phyloP scores from a whole-genome alignment of 495 filamentous ascomycete genomes.

The Podospora pseudoanserina region DNA sequence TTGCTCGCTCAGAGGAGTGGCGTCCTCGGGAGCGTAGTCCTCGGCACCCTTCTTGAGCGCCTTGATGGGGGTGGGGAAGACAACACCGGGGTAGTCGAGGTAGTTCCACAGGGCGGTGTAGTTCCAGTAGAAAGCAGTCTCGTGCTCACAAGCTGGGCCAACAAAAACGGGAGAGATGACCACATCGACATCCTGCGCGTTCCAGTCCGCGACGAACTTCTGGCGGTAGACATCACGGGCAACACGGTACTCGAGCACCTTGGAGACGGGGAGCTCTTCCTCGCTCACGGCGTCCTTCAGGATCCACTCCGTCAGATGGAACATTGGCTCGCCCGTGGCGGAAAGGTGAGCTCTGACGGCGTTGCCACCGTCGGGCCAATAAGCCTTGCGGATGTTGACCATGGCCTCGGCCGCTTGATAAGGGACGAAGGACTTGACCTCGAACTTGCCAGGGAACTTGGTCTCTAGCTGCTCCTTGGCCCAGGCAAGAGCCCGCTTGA shows the following conservation, averaged over 20 bases:
- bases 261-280: slow-evolving; percentile 48
- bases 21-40: slow-evolving; percentile 9
- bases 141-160: slow-evolving; percentile 57
- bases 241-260: slow-evolving; percentile 51
- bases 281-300: slow-evolving; percentile 46
- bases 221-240: slow-evolving; percentile 42
- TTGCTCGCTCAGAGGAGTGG: slow-evolving; percentile 10
- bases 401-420: slow-evolving; percentile 46
- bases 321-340: slow-evolving; percentile 55
- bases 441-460: slow-evolving; percentile 39
- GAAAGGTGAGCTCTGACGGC: slow-evolving; percentile 48
- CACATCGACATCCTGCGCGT: slow-evolving; percentile 55
- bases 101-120: slow-evolving; percentile 58
- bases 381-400: slow-evolving; percentile 41
- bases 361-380: slow-evolving; percentile 56
- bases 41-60: slow-evolving; percentile 11
- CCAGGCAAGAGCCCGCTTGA: slow-evolving; percentile 55
- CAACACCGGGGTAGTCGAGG: slow-evolving; percentile 10
- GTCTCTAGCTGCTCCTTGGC: slow-evolving; percentile 49
- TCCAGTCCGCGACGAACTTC: slow-evolving; percentile 56
- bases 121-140: slow-evolving; percentile 62
- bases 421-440: slow-evolving; percentile 35
- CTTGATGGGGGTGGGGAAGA: slow-evolving; percentile 11
- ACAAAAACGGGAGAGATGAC: slow-evolving; percentile 64
- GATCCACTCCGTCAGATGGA: slow-evolving; percentile 49